Evolutionary conservation across 371 early-diverging fungal genomes (phyloP).

Genomic region (Capillidium rhysosporum): DNA sequence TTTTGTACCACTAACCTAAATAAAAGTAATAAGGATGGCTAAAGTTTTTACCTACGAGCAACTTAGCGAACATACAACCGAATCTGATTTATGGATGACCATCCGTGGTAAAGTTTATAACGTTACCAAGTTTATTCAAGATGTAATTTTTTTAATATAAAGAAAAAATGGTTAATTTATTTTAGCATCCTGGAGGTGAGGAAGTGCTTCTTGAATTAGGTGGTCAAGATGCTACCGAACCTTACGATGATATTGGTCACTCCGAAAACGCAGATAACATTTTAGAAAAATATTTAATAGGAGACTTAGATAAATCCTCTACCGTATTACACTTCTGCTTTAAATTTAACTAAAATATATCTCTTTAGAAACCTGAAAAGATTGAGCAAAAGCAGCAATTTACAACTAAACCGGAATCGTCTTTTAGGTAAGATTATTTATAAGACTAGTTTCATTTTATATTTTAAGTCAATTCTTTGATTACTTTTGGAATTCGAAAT

Average conservation of each 20-base stretch:
- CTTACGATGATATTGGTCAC: constrained; percentile 93
- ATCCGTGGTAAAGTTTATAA: constrained; percentile 69
- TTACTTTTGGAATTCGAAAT: too few species aligned
- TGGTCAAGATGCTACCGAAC: constrained; percentile 76
- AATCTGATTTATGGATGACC: constrained; percentile 40
- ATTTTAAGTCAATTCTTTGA: too few species aligned
- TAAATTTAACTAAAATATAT: neutral
- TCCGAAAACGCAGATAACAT: constrained; percentile 77
- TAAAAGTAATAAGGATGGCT: too few species aligned
- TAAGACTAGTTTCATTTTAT: too few species aligned
- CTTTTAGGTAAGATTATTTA: too few species aligned
- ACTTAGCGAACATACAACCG: constrained; percentile 32
- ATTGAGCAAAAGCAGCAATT: too few species aligned
- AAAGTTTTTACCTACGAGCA: constrained; percentile 28
- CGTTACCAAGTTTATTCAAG: constrained; percentile 51
- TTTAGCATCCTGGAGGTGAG: constrained; percentile 61
- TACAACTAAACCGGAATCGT: too few species aligned
- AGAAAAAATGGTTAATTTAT: neutral
- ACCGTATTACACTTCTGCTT: neutral
- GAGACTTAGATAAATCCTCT: constrained; percentile 35
- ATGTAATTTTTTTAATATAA: constrained; percentile 19
- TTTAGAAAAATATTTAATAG: constrained; percentile 45
- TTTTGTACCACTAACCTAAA: too few species aligned
- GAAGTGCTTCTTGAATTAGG: constrained; percentile 55
- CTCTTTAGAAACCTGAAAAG: too few species aligned